Conservation (phyloP, 768 basidiomycete species). For the Tricholoma saponaceum region DNA sequence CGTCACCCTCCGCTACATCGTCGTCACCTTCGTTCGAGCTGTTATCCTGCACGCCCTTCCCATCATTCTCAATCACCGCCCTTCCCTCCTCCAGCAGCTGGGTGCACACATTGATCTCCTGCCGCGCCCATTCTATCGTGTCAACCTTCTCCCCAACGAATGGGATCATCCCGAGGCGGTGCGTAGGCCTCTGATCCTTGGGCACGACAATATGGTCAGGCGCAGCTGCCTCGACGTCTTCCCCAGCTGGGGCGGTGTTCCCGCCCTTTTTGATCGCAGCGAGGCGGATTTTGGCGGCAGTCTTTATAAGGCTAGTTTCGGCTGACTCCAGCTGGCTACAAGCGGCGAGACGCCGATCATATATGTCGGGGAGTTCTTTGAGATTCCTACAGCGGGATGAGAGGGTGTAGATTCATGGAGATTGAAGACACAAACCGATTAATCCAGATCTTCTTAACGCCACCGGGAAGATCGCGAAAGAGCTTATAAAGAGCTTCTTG, state of each 20-base stretch:
- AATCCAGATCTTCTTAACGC: conserved; percentile 88
- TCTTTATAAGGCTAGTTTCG: conserved; percentile 73
- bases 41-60: conserved; percentile 19
- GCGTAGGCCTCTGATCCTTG: conserved; percentile 68
- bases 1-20: conserved; percentile 7
- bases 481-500: conserved; percentile 61
- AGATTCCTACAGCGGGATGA: conserved; percentile 50
- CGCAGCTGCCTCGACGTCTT: conserved; percentile 20
- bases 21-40: conserved; percentile 4
- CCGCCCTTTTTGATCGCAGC: conserved; percentile 47
- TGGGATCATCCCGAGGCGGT: conserved; percentile 59
- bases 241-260: conserved; percentile 23
- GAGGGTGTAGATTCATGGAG: background rate
- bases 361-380: conserved; percentile 80
- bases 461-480: conserved; percentile 85
- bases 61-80: conserved; percentile 26
- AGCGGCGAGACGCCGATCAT: conserved; percentile 71
- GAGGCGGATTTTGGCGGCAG: conserved; percentile 66
- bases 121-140: conserved; percentile 84
- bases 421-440: conserved; percentile 55
- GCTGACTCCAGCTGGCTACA: conserved; percentile 82
- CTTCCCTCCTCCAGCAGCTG: conserved; percentile 49
- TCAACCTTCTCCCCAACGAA: conserved; percentile 88
- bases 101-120: conserved; percentile 62
- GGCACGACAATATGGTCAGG: conserved; percentile 46